Conservation (phyloP, 2,329 filamentous ascomycete species). For the Rutstroemia sp. region DNA sequence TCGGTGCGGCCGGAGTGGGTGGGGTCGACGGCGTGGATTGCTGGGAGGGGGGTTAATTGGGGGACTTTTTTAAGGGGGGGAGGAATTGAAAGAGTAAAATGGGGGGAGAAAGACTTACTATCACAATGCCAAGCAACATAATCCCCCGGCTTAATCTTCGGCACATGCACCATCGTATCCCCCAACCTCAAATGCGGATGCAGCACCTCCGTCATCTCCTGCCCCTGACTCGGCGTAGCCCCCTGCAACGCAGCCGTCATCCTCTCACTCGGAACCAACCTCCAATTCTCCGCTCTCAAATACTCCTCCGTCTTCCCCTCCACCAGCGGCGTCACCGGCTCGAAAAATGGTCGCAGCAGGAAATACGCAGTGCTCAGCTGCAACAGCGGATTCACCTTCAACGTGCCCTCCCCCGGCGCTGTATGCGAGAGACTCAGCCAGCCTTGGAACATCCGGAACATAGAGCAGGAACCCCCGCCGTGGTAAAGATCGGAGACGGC, state of each 20-base stretch:
- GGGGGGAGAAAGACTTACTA: neutral
- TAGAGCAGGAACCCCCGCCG: slow-evolving; percentile 72
- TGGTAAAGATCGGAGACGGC: slow-evolving; percentile 72
- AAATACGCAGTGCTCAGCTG: slow-evolving; percentile 71
- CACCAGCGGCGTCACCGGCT: slow-evolving; percentile 29
- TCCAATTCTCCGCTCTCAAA: slow-evolving; percentile 45
- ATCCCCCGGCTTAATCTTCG: slow-evolving; percentile 56
- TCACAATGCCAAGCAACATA: slow-evolving; percentile 58
- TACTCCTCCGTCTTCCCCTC: slow-evolving; percentile 32
- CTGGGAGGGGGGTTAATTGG: neutral
- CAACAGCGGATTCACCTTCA: slow-evolving; percentile 75
- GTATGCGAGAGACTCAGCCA: slow-evolving; percentile 78
- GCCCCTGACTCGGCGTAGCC: slow-evolving; percentile 53
- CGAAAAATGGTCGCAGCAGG: slow-evolving; percentile 78
- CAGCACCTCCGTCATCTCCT: slow-evolving; percentile 52
- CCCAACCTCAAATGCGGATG: slow-evolving; percentile 58
- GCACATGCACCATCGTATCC: slow-evolving; percentile 58
- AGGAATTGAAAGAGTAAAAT: no score
- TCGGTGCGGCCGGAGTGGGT: slow-evolving; percentile 64
- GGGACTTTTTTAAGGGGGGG: no score
- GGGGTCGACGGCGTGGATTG: slow-evolving; percentile 69
- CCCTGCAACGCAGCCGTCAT: slow-evolving; percentile 54
- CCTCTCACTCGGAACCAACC: slow-evolving; percentile 34
- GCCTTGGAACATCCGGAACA: slow-evolving; percentile 85
- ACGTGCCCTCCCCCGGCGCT: slow-evolving; percentile 66